These are phyloP conservation scores for Trypanosoma congolense DNA, from an alignment of 208 protist genomes.

Conservation along the genomic window DNA sequence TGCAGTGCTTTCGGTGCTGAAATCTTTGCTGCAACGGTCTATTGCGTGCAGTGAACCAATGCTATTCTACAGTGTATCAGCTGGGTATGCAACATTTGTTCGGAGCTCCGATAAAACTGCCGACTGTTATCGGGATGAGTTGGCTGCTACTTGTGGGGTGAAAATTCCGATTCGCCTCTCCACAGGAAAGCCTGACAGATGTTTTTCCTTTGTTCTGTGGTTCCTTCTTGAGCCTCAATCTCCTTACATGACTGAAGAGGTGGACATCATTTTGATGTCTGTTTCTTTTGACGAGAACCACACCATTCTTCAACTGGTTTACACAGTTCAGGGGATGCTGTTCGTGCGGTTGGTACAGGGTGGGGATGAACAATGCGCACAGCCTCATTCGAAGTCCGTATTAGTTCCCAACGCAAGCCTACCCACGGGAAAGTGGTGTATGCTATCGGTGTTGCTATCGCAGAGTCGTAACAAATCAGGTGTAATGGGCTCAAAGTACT, in stretches of 20 bases:
- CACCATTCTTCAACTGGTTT: slow-evolving; percentile 2
- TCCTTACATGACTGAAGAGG: background rate
- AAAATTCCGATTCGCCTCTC: slow-evolving; percentile 14
- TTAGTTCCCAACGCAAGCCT: slow-evolving; percentile 7
- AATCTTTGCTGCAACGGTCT: slow-evolving; percentile 10
- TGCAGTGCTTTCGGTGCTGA: slow-evolving; percentile 6
- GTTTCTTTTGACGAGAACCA: slow-evolving; percentile 18
- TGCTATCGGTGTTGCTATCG: slow-evolving; percentile 16
- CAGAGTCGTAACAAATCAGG: background rate
- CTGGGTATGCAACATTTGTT: slow-evolving; percentile 8
- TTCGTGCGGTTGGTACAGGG: slow-evolving; percentile 4
- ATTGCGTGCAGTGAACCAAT: slow-evolving; percentile 16
- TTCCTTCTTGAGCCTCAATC: slow-evolving; percentile 16
- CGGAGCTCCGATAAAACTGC: background rate
- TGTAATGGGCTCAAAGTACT: slow-evolving; percentile 8
- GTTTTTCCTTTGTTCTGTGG: slow-evolving; percentile 21
- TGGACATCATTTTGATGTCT: slow-evolving; percentile 9
- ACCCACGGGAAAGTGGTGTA: slow-evolving; percentile 20
- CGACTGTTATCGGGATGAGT: slow-evolving; percentile 2
- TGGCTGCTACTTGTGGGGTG: slow-evolving; percentile 11
- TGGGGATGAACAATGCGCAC: background rate
- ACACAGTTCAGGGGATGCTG: slow-evolving; percentile 8
- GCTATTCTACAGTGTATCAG: slow-evolving; percentile 17
- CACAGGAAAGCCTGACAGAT: slow-evolving; percentile 10
- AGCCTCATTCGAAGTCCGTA: slow-evolving; percentile 9